Base-by-base conservation (phyloP, 306 rosid species). In the Fragaria ananassa region DNA sequence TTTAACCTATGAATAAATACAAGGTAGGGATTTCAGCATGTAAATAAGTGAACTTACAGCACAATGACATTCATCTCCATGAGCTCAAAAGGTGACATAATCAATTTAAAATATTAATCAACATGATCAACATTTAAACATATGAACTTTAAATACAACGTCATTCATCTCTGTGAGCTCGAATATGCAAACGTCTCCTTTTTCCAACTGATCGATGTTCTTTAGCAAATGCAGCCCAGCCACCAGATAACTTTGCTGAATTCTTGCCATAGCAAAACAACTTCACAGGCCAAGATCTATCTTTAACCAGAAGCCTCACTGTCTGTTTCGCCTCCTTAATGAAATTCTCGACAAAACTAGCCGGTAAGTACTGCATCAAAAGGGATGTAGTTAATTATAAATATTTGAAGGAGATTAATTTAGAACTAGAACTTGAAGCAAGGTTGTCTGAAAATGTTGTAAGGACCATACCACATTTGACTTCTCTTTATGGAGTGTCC, bases 161-260 rank as follows among this genome's bases (percentile, higher is more conserved):
- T 31, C 68, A 31, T 63, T 63, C 3, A 15, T 63, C 12, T 63
- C 5, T 8, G 37, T 29, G 11, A 63, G 68, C 68, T 63, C 68
- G 19, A 63, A 63, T 6, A 63, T 15, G 44, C 68, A 63, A 15
- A 34, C 13, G 9, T 63, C 68, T 15, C 68, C 44, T 34, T 63
- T 19, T 3, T 18, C 10, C 19, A 63, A 31, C 19, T 41, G 4
- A 34, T 63, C n/a, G n/a, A 25, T 25, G 17, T 31, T 31, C 68
- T 12, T 15, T 63, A 15, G 68, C 68, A 34, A 63, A 63, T 63
- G 42, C 68, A 34, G n/a, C 10, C 62, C 74, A 71, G 25, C 74
- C 74, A 50, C 74, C 62, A 18, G 4, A 49, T 31, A 70, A 15
- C 23, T 29, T 29, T 1, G 21, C 11, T 69, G 58, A 53, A 53